phyloP scores from a whole-genome alignment of 1,284 basidiomycete species.

The Tilletia setariae region DNA sequence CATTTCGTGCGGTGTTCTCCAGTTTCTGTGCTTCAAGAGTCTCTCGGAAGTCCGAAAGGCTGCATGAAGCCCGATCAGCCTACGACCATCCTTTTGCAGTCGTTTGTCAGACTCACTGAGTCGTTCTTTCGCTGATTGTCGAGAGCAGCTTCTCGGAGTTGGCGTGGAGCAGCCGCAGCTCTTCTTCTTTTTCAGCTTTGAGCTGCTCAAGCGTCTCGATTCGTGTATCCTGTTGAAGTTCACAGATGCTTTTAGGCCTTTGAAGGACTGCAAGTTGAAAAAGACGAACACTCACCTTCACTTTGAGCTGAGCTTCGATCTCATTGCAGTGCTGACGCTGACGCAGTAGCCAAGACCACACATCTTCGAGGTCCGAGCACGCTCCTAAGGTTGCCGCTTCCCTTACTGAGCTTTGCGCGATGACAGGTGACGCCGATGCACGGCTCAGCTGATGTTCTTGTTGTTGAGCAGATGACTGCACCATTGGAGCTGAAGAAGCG shows the following conservation, averaged over 20 bases:
- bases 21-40: not conserved
- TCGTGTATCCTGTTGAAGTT: not conserved
- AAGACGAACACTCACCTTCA: not conserved
- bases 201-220: not conserved
- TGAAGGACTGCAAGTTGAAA: not conserved
- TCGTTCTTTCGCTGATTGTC: not conserved
- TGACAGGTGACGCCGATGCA: too few relatives aligned
- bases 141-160: not conserved
- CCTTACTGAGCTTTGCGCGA: too few relatives aligned
- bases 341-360: not conserved
- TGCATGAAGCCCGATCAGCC: not conserved
- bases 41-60: not conserved
- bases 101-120: not conserved
- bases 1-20: not conserved
- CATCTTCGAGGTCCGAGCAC: not conserved
- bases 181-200: not conserved
- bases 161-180: not conserved
- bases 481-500: too few relatives aligned
- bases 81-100: not conserved
- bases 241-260: not conserved
- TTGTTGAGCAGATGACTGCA: too few relatives aligned
- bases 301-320: not conserved
- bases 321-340: constrained; percentile 5
- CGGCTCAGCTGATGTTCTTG: too few relatives aligned
- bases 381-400: not conserved